Conservation (phyloP, 768 basidiomycete species). For the Russula emetica region DNA sequence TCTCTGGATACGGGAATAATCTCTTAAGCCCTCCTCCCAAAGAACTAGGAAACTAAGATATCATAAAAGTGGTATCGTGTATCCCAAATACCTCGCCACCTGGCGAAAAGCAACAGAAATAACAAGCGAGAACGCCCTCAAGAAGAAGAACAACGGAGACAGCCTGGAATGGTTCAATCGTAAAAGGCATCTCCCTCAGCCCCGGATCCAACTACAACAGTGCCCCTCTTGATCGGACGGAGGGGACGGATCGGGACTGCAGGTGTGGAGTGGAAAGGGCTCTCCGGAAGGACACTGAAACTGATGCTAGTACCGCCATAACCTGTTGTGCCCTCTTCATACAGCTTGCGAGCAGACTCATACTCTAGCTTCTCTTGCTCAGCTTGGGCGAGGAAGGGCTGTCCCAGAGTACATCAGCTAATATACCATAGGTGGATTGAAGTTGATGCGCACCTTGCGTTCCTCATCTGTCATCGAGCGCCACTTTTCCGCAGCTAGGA, state of each 20-base stretch:
- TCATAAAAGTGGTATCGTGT: slow-evolving; percentile 24
- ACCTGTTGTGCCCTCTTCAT: slow-evolving; percentile 75
- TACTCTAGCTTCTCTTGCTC: slow-evolving; percentile 96
- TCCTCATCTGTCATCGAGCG: slow-evolving; percentile 90
- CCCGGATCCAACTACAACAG: slow-evolving; percentile 53
- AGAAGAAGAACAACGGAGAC: slow-evolving; percentile 5
- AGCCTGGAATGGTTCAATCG: slow-evolving; percentile 16
- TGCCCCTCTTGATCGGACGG: slow-evolving; percentile 49
- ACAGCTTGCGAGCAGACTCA: slow-evolving; percentile 76
- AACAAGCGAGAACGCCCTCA: slow-evolving; percentile 4
- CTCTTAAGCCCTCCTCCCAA: slow-evolving; percentile 1
- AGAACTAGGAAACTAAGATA: slow-evolving; percentile 16
- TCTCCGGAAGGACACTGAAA: slow-evolving; percentile 73
- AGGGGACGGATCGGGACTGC: slow-evolving; percentile 38
- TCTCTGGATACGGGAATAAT: background rate
- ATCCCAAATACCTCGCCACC: slow-evolving; percentile 14
- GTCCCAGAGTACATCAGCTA: slow-evolving; percentile 24
- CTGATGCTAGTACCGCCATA: slow-evolving; percentile 66
- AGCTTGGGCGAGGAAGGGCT: slow-evolving; percentile 92
- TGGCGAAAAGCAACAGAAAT: slow-evolving; percentile 15
- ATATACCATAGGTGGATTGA: slow-evolving; percentile 24
- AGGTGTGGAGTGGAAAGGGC: slow-evolving; percentile 46
- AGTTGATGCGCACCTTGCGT: slow-evolving; percentile 63
- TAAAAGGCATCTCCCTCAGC: slow-evolving; percentile 60
- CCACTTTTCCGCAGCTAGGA: slow-evolving; percentile 90